Base-by-base conservation (phyloP, 176 grass and related monocot genomes). In the Avena eriantha region DNA sequence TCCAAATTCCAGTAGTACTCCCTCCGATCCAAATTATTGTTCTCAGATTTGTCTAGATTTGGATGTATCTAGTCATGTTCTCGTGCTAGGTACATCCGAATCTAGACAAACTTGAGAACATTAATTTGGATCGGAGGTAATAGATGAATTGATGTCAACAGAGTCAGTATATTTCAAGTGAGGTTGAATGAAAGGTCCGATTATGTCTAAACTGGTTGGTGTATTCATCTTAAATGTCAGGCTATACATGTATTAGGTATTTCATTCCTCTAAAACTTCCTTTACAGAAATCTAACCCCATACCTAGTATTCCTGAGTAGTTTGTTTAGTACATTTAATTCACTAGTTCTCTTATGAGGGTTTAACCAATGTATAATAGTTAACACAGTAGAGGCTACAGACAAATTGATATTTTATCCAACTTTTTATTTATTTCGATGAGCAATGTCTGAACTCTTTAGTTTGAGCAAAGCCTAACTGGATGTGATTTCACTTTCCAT, bases 271-370 rank as follows among this genome's bases (percentile, higher is more conserved):
- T 61, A 53, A 54, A 4, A 54, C 51, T 17, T 54, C 51, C 3
- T 51, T 54, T 54, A 17, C 14, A 54, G 16, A 54, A 54, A 18
- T 54, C 51, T 54, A 54, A 54, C 15, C 10, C 51, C 47, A 34
- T 14, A 47, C 14, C 36, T 66, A 33, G 4, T 48, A 81, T 53
- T 15, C 29, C 61, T 36, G 46, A 35, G 45, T 50, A 81, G 3
- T 46, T 80, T 64, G 16, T 31, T 64, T 50, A 49, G 43, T 50
- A 81, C 48, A 48, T 80, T 80, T 65, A 24, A 48, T 65, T 80
- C 11, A 65, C 16, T 80, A 50, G 43, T n/a, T 67, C 17, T 48
- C 79, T 67, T 67, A 18, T 50, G 17, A 31, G 31, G 67, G 39
- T 68, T 66, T 68, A 66, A 19, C 22, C 24, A 81, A 19, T 33